phyloP scores from a whole-genome alignment of 441 rosid species.

The Populus hybrid region DNA sequence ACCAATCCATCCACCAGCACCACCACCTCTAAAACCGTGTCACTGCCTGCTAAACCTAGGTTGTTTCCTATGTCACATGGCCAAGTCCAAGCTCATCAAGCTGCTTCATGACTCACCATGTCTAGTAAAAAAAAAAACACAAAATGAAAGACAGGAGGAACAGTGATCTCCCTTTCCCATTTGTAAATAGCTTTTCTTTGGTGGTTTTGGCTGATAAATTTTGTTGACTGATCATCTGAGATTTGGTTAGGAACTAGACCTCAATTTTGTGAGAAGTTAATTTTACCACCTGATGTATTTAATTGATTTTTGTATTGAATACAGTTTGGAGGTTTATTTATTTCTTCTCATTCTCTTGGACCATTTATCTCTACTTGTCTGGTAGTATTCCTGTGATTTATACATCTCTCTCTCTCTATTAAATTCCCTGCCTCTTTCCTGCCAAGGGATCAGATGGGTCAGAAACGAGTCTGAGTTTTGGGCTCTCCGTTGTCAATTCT shows the following conservation, averaged over 20 bases:
- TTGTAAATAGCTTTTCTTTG: constrained; percentile 25
- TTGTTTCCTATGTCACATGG: constrained; percentile 27
- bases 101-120: constrained; percentile 23
- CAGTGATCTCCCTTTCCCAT: not conserved
- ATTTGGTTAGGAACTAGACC: constrained; percentile 16
- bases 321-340: constrained; percentile 6
- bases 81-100: constrained; percentile 31
- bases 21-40: constrained; percentile 7
- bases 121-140: not conserved
- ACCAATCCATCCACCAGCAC: not conserved
- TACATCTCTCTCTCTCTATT: not conserved
- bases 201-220: constrained; percentile 15
- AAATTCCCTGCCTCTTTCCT: not conserved
- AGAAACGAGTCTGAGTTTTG: not conserved
- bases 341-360: not conserved
- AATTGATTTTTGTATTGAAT: constrained; percentile 6
- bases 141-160: not conserved
- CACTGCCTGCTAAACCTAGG: constrained; percentile 24
- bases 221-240: constrained; percentile 19
- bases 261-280: constrained; percentile 13
- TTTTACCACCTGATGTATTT: constrained; percentile 7
- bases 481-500: too few relatives aligned
- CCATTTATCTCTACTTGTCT: not conserved
- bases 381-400: not conserved
- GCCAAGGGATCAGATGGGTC: not conserved